Base-by-base conservation (phyloP, 495 filamentous ascomycete species). In the Xylaria grammica region DNA sequence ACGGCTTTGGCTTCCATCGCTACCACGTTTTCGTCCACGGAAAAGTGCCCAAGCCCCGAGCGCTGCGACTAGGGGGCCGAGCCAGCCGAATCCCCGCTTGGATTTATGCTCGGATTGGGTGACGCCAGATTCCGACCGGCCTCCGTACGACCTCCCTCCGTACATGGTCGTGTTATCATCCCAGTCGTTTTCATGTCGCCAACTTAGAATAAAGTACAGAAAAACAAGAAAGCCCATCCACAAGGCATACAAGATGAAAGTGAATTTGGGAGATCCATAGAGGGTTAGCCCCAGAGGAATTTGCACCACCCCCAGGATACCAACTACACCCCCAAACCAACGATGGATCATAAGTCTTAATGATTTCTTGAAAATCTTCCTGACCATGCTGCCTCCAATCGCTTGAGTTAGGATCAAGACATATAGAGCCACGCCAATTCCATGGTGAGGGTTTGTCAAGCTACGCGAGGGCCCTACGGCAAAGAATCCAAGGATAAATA, bases 401-500 rank as follows among this genome's bases (percentile, higher is more conserved):
- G 88, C 83, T 71, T 97, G 96, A 24, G 93, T 84, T 29, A 96
- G 73, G 19, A 97, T 85, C 67, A 95, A 77, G 30, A 91, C 89
- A 75, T 95, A 98, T 61, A 99, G 88, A 40, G 93, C 90, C 34
- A 96, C 78, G 24, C 95, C 95, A 70, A 98, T 97, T 61, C 93
- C 93, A 78, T 93, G 91, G 79, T 99, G 95, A 1, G 95, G 95
- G 74, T 99, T 99, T 49, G 91, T 91, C 67, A 97, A 81, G 70
- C 87, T 92, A 64, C 94, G 84, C 51, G 78, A 73, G 1, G 89
- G 85, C 9, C 92, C 91, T 24, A 95, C 89, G 38, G 94, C 91
- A 72, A 92, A 84, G 74, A 82, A 94, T 15, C 93, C 92, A 10
- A 94, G 78, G 40, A 90, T 76, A 66, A 97, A 91, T 10, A 90